These are phyloP conservation scores for Didymella sp. DNA, from an alignment of 2,329 filamentous ascomycete species.

Conservation along the genomic window DNA sequence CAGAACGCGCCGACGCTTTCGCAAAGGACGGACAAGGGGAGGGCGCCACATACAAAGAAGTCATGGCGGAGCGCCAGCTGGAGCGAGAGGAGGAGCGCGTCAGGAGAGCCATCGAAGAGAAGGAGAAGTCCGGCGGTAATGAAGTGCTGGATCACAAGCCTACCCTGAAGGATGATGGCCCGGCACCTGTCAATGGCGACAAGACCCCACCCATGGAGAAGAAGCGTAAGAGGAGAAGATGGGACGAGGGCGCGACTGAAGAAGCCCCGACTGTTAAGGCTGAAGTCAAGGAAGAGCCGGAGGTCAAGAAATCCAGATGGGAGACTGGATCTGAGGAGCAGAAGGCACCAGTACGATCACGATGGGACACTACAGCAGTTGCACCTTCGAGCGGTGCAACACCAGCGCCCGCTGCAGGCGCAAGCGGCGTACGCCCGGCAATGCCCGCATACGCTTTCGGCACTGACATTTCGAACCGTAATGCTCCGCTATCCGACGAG, in stretches of 20 bases:
- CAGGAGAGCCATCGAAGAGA: constrained; percentile 77
- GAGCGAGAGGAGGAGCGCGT: constrained; percentile 94
- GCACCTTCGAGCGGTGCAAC: constrained; percentile 33
- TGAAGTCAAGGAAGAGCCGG: constrained; percentile 28
- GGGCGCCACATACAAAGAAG: constrained; percentile 82
- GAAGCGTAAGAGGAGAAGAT: constrained; percentile 81
- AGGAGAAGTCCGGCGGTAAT: constrained; percentile 67
- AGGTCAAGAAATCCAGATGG: constrained; percentile 73
- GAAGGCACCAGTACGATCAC: constrained; percentile 41
- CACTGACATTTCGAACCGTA: constrained; percentile 79
- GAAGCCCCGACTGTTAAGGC: constrained; percentile 33
- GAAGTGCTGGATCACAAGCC: constrained; percentile 71
- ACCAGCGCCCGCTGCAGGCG: constrained; percentile 28
- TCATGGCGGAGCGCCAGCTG: constrained; percentile 89
- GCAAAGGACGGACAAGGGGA: constrained; percentile 75
- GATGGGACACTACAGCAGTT: constrained; percentile 46
- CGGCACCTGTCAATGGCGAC: constrained; percentile 76
- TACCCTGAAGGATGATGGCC: constrained; percentile 70
- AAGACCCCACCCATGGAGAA: constrained; percentile 69
- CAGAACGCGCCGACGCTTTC: constrained; percentile 85
- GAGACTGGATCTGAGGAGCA: constrained; percentile 60
- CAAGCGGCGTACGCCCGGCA: constrained; percentile 32
- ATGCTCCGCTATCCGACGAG: constrained; percentile 86
- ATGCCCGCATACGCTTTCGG: constrained; percentile 71
- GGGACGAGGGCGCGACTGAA: constrained; percentile 74